phyloP scores from a whole-genome alignment of 345 rosid species.

The Anacardium occidentale region DNA sequence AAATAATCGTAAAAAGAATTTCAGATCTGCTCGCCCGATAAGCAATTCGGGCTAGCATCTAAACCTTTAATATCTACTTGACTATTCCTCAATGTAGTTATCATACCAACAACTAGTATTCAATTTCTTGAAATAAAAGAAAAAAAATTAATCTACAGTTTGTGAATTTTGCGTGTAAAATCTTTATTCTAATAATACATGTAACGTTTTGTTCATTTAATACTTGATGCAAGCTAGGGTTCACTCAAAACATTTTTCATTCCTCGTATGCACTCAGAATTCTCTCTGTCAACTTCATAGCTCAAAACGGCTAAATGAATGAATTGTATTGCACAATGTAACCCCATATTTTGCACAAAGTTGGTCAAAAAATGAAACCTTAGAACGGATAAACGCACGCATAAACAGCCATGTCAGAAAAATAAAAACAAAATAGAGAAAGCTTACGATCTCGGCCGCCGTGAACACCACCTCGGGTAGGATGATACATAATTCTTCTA shows the following conservation, averaged over 20 bases:
- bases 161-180: background rate
- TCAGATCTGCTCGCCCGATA: background rate
- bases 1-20: background rate
- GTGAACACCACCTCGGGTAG: conserved; percentile 96
- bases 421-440: conserved; percentile 6
- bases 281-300: background rate
- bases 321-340: background rate
- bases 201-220: background rate
- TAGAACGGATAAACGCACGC: background rate
- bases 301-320: background rate
- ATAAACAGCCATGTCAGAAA: background rate
- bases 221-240: background rate
- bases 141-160: background rate
- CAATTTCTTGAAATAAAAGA: background rate
- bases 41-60: background rate
- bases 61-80: background rate
- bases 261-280: background rate
- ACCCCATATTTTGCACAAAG: too few species aligned
- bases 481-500: conserved; percentile 73
- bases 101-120: background rate
- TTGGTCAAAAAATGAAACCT: background rate
- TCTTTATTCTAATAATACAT: background rate
- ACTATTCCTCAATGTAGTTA: background rate
- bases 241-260: background rate
- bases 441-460: conserved; percentile 94